Base-by-base conservation (phyloP, 2,329 filamentous ascomycete genomes). In the Aplosporella prunicola region DNA sequence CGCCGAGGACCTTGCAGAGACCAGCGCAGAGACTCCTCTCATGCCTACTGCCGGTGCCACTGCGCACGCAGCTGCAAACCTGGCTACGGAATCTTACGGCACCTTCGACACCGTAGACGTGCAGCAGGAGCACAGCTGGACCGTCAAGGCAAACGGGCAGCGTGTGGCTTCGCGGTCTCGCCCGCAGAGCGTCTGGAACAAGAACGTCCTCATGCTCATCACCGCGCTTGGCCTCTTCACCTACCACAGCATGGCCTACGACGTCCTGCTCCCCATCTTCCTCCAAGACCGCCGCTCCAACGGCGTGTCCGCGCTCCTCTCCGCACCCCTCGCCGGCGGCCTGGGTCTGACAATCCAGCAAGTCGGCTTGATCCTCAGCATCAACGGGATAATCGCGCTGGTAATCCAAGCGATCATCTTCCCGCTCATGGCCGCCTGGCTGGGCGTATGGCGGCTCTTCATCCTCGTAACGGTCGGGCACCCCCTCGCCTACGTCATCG, bases 191-290 rank as follows among this genome's bases (percentile, higher is more conserved):
- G 47, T 47, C 40, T 38, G 40, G 3, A 46, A 48, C 34, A 55
- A 56, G 10, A 74, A 73, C 26, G 78, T 94, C 43, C 66, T 83
- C 47, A 78, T 82, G 58, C 74, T 94, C 36, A 77, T 91, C 25
- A 52, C 86, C n/a, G 81, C 88, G 1, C 65, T 95, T 32, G 84
- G 82, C 29, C 84, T 95, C 45, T 94, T 93, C 63, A 91, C 86
- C 4, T 93, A 93, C 56, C 88, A 95, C 61, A 86, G 82, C 24
- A 95, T 95, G 87, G 87, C 82, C 0, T 95, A 85, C 60, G 89
- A 95, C 53, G 84, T 93, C 55, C 72, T 95, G 1, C 69, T 94
- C 37, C 88, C 88, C 6, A 94, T 95, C 42, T 95, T 94, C 62
- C 76, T 94, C 35, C 87, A 95, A 57, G 87, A 94, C 50, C 71